Evolutionary conservation across 1,139 yeast genomes (phyloP), one percentile per base, ranked within the genome.

Genomic region (Insectozyma bohioensis): DNA sequence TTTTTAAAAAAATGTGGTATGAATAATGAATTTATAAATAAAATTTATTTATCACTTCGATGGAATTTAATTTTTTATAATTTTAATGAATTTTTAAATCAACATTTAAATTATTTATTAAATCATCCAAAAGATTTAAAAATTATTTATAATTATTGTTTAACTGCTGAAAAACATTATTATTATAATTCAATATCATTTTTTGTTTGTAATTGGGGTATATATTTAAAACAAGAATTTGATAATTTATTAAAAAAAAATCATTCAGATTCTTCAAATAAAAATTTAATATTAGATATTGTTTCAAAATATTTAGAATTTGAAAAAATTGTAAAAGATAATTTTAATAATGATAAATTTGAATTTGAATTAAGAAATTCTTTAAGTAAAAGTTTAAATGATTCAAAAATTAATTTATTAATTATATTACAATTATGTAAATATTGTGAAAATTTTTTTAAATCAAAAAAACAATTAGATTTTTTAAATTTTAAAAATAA

Each of bases 391-490:
- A 48, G 50, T 1, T 37, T 62, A n/a, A 57, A 58, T 26, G 38
- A 43, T n/a, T 43, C 45, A 15, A 32, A 37, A 14, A 13, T 13
- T 5, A 62, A 58, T 36, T 12, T 35, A 1, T 36, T 42, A 3
- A 41, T 61, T 2, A 47, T 60, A 8, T 36, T 34, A 10, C 63
- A 54, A 32, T 51, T 68, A 18, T 54, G 63, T 33, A 63, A 60
- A 40, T 62, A 47, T 42, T 59, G 70, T 39, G 75, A 69, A 38
- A 21, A 41, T 2, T 57, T 43, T 33, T 56, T 67, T 35, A 58
- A 54, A 34, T 35, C 41, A 7, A 36, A 40, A 8, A 36, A 39
- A 10, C 37, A 37, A 23, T 47, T 41, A 40, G 5, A 16, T 45
- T 4, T 56, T 51, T 28, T 37, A 34, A 2, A 50, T 48, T 7